Conservation (phyloP, 1,284 basidiomycete genomes). For the Boletus semigastroideus region DNA sequence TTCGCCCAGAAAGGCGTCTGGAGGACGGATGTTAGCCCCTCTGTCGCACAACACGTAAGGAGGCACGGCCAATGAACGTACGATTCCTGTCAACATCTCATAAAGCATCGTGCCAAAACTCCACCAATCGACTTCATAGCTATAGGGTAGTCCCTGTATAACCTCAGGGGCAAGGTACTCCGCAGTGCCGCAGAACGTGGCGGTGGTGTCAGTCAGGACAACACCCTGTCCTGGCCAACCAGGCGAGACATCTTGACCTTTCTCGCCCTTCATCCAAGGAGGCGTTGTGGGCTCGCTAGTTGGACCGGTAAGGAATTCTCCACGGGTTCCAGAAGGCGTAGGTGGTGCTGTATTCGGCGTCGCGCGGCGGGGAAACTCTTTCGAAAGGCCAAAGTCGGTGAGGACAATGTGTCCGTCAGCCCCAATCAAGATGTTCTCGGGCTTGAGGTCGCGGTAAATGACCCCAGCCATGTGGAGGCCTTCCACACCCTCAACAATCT, state of each 20-base stretch:
- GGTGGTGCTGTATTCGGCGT: conserved; percentile 49
- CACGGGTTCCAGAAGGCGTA: conserved; percentile 52
- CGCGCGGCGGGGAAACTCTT: conserved; percentile 71
- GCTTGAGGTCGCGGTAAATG: conserved; percentile 89
- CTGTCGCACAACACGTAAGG: conserved; percentile 8
- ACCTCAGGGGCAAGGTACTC: conserved; percentile 96
- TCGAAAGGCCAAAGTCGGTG: conserved; percentile 93
- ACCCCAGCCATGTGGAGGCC: conserved; percentile 86
- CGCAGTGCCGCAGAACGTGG: conserved; percentile 88
- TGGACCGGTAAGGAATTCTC: conserved; percentile 49
- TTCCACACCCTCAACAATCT: conserved; percentile 94
- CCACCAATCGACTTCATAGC: conserved; percentile 98
- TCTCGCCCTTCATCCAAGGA: conserved; percentile 71
- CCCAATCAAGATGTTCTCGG: conserved; percentile 94
- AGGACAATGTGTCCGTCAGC: conserved; percentile 93
- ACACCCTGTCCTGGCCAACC: conserved; percentile 56
- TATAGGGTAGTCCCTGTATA: conserved; percentile 87
- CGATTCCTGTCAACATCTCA: conserved; percentile 90
- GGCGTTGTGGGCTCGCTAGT: conserved; percentile 51
- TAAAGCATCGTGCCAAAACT: conserved; percentile 96
- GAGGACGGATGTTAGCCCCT: conserved; percentile 18
- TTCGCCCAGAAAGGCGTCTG: conserved; percentile 94
- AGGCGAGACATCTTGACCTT: conserved; percentile 43
- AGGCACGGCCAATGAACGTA: conserved; percentile 42
- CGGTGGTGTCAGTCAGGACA: conserved; percentile 63